Base-by-base conservation (phyloP, 169 alveolate species). In the Cryptosporidium meleagridis region DNA sequence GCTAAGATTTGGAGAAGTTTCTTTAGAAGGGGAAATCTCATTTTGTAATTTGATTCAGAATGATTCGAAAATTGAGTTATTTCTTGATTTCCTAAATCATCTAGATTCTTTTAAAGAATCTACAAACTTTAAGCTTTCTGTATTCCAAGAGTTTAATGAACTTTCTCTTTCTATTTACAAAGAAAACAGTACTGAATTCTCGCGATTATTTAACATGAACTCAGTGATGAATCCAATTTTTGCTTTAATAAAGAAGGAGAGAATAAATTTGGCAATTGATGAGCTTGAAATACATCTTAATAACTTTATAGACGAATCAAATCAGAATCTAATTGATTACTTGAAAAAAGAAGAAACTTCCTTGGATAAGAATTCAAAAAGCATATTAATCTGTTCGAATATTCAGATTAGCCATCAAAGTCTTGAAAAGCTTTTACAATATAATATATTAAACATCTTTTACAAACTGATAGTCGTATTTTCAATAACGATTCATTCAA, bases 251-350 rank as follows among this genome's bases (percentile, higher is more conserved):
- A 80, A 67, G 65, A 80, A 45, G 41, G 80, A 51, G 37, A 59
- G 89, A 21, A 80, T 80, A 44, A 65, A 44, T 1, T 65, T 80
- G 10, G 89, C 89, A 44, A 45, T 80, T 62, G 89, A 80, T 39
- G 89, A 80, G 2, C 48, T 80, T 21, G 89, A 80, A 18, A n/a
- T 48, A n/a, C 59, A 80, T 9, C 21, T 80, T 29, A 80, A 62
- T 45, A 48, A 80, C 18, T 62, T 45, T 12, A 44, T 80, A 9
- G 89, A 80, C 10, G 51, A 80, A 31, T 23, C 7, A 45, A 80
- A 62, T 51, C 16, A 41, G 44, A 1, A 18, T 16, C 16, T 73
- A 26, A 53, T 55, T 21, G 45, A 31, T 39, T 0, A 23, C 14
- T 18, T 73, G 31, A 18, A 33, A 21, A 35, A 8, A 16, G 26